Percentiles rank a stretch among this genome's conserved stretches.
Conservation (phyloP, 2,329 filamentous ascomycete species). For the Gaeumannomyces tritici region DNA sequence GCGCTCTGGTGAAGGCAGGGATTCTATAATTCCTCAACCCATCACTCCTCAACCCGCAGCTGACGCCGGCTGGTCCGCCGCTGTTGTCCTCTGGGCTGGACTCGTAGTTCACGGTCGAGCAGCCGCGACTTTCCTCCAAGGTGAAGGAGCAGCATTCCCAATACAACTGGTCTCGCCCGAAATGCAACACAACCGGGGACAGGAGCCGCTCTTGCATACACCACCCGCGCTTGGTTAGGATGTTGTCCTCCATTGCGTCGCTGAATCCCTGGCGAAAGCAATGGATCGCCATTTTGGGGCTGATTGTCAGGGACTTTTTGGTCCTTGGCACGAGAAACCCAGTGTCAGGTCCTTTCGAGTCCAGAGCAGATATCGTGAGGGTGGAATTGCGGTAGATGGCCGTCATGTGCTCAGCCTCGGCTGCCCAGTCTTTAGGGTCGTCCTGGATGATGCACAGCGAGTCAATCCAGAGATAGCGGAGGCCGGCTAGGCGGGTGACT, state of each 20-base stretch:
- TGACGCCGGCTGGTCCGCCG: too few relatives aligned
- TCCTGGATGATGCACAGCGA: conserved; percentile 1
- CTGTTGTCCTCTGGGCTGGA: too few relatives aligned
- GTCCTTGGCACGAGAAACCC: background rate
- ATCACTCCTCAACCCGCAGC: too few relatives aligned
- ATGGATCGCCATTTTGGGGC: background rate
- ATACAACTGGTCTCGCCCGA: background rate
- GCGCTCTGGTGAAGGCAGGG: too few relatives aligned
- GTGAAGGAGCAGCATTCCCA: conserved; percentile 2
- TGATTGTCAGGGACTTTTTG: background rate
- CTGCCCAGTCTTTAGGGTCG: background rate
- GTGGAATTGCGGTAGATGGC: background rate
- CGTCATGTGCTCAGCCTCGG: background rate
- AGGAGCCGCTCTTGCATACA: background rate
- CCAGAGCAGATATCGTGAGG: background rate
- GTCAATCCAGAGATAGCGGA: conserved; percentile 2
- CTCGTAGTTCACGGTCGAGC: too few relatives aligned
- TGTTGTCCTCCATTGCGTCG: background rate
- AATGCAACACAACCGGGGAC: background rate
- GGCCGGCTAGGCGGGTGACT: background rate
- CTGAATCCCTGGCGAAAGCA: background rate
- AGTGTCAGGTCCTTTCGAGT: background rate
- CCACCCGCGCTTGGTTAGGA: background rate
- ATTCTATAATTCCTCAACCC: too few relatives aligned
- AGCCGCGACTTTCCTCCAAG: too few relatives aligned